Percentiles rank a stretch among this genome's conserved stretches.
Evolutionary conservation across 768 basidiomycete genomes (phyloP).

Genomic region (Steccherinum ochraceum): DNA sequence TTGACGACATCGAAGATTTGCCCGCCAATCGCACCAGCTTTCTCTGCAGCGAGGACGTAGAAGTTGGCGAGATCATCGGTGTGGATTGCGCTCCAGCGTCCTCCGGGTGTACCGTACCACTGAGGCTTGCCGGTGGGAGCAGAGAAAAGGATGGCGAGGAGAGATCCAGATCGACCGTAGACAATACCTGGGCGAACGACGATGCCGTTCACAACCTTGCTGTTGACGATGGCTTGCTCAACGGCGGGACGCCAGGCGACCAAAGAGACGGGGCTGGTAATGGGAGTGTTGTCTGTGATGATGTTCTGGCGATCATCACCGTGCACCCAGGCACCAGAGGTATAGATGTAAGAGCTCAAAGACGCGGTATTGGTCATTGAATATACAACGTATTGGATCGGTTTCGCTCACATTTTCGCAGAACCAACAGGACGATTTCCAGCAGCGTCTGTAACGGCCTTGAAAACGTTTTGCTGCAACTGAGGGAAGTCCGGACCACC

Average conservation of each 20-base stretch:
- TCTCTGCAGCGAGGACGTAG: constrained; percentile 34
- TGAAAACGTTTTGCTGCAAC: constrained; percentile 20
- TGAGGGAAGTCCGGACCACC: constrained; percentile 11
- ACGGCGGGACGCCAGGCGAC: constrained; percentile 28
- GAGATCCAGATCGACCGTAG: constrained; percentile 36
- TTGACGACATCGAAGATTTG: constrained; percentile 37
- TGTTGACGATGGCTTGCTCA: constrained; percentile 27
- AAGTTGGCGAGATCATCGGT: constrained; percentile 40
- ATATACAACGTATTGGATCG: too few species aligned
- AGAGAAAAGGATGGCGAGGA: constrained; percentile 27
- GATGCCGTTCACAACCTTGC: constrained; percentile 32
- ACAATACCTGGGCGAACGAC: constrained; percentile 39
- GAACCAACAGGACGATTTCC: constrained; percentile 22
- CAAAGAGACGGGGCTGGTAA: constrained; percentile 18
- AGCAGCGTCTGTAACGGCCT: constrained; percentile 21
- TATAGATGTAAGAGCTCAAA: constrained; percentile 34
- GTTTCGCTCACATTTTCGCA: constrained; percentile 24
- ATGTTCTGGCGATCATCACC: constrained; percentile 28
- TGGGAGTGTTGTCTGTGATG: constrained; percentile 30
- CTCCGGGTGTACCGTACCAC: constrained; percentile 30
- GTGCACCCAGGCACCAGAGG: constrained; percentile 40
- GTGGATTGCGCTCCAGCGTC: constrained; percentile 32
- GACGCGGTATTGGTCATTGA: too few species aligned
- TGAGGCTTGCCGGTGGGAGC: constrained; percentile 25
- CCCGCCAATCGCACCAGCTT: constrained; percentile 28